These are phyloP conservation scores for Curvularia verruculosa DNA, from an alignment of 2,329 filamentous ascomycete genomes.

Conservation along the genomic window DNA sequence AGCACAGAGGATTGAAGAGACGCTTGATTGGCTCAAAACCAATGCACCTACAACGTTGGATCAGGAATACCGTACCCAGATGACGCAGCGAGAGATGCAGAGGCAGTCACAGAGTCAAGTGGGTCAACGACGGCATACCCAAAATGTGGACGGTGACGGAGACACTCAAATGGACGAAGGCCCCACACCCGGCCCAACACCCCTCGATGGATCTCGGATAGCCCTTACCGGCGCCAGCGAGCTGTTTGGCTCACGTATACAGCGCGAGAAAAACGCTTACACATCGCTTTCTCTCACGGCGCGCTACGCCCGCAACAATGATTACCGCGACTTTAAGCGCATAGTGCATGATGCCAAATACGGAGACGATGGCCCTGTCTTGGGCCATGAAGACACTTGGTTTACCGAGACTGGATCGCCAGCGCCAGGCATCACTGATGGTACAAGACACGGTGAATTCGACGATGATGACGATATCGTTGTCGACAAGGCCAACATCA, in stretches of 20 bases:
- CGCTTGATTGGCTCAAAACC: constrained; percentile 52
- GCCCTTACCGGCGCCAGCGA: constrained; percentile 44
- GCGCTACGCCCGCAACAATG: constrained; percentile 65
- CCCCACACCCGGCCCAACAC: constrained; percentile 48
- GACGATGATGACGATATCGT: constrained; percentile 70
- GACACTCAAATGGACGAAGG: constrained; percentile 43
- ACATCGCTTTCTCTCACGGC: constrained; percentile 45
- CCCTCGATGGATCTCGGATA: constrained; percentile 42
- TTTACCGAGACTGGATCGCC: constrained; percentile 60
- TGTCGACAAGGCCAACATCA: constrained; percentile 67
- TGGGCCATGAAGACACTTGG: constrained; percentile 66
- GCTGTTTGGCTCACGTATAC: constrained; percentile 46
- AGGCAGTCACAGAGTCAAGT: constrained; percentile 35
- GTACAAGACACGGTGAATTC: constrained; percentile 37
- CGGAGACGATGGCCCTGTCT: constrained; percentile 58
- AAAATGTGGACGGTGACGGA: constrained; percentile 20
- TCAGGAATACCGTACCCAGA: constrained; percentile 43
- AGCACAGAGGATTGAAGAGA: constrained; percentile 53
- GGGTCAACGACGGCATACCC: constrained; percentile 26
- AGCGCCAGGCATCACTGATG: constrained; percentile 49
- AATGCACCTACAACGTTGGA: constrained; percentile 41
- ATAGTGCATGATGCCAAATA: constrained; percentile 67
- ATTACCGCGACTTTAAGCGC: constrained; percentile 66
- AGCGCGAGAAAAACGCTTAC: constrained; percentile 54
- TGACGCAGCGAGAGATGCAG: constrained; percentile 47